These are phyloP conservation scores for Populus nigra DNA, from an alignment of 345 rosid genomes.

Conservation along the genomic window DNA sequence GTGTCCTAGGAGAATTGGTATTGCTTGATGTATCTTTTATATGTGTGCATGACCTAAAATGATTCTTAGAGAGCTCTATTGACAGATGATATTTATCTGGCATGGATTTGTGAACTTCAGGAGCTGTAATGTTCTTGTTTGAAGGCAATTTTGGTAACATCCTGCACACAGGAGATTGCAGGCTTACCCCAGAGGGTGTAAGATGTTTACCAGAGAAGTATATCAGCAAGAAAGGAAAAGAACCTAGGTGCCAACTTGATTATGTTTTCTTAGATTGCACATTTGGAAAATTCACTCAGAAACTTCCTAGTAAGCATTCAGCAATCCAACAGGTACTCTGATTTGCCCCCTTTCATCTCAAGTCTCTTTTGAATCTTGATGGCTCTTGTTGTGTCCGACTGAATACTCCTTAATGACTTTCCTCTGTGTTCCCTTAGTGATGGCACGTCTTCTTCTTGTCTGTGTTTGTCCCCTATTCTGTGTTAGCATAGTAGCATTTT, in stretches of 20 bases:
- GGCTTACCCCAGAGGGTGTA: slow-evolving; percentile 67
- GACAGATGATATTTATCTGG: slow-evolving; percentile 28
- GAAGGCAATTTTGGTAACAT: slow-evolving; percentile 82
- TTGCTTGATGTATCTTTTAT: not conserved
- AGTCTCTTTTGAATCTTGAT: not conserved
- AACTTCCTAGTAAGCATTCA: slow-evolving; percentile 65
- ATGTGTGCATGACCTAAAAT: slow-evolving; percentile 5
- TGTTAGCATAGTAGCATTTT: not conserved
- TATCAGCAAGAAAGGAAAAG: slow-evolving; percentile 43
- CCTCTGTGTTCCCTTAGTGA: not conserved
- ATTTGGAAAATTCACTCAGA: slow-evolving; percentile 58
- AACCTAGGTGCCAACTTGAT: slow-evolving; percentile 56
- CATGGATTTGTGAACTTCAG: slow-evolving; percentile 46
- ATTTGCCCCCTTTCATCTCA: not conserved
- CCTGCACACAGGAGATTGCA: slow-evolving; percentile 90
- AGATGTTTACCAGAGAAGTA: slow-evolving; percentile 57
- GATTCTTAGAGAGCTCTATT: slow-evolving; percentile 16
- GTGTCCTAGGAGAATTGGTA: not conserved
- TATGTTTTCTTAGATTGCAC: slow-evolving; percentile 83
- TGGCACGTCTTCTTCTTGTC: too few species aligned
- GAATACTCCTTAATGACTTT: not conserved
- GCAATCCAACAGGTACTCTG: slow-evolving; percentile 65
- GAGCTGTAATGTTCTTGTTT: slow-evolving; percentile 94
- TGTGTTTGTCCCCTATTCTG: too few species aligned
- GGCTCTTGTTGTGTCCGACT: too few species aligned